A percentile compares a stretch with the other conserved stretches of the same genome.
phyloP scores from a whole-genome alignment of 768 basidiomycete species.

The Mycena rebaudengoi region DNA sequence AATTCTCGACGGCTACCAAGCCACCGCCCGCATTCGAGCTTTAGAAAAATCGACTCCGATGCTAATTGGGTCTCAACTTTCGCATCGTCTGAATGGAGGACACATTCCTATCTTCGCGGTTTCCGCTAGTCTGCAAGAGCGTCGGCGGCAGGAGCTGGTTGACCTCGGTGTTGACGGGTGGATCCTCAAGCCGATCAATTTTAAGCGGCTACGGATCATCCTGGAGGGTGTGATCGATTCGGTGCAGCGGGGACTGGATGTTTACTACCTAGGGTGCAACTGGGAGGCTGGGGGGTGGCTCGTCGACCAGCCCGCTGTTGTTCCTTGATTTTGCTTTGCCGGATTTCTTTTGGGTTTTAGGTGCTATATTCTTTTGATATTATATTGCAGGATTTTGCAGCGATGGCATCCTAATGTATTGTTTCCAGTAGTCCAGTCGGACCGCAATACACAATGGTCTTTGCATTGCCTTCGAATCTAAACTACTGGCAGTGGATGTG shows the following conservation, averaged over 20 bases:
- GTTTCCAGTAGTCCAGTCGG: no score
- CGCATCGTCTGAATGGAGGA: constrained; percentile 64
- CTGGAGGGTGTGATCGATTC: constrained; percentile 67
- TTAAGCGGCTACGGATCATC: constrained; percentile 67
- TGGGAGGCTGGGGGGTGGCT: constrained; percentile 78
- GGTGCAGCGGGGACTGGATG: constrained; percentile 56
- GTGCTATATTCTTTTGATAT: no score
- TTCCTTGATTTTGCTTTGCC: constrained; percentile 1
- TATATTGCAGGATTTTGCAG: no score
- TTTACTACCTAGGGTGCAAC: constrained; percentile 58
- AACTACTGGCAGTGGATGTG: no score
- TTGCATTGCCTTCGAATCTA: no score
- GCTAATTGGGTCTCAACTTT: constrained; percentile 43
- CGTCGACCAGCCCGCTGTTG: background rate
- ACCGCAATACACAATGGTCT: no score
- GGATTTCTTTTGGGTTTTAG: no score
- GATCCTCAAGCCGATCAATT: constrained; percentile 87
- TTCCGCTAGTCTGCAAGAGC: constrained; percentile 73
- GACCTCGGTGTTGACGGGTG: constrained; percentile 78
- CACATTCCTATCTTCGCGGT: constrained; percentile 83
- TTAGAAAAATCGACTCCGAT: constrained; percentile 51
- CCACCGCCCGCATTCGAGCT: constrained; percentile 72
- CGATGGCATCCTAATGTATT: no score
- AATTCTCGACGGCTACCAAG: constrained; percentile 77
- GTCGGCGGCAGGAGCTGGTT: constrained; percentile 61